Conservation (phyloP, 805 yeast species). For the Ogataea zsoltii region DNA sequence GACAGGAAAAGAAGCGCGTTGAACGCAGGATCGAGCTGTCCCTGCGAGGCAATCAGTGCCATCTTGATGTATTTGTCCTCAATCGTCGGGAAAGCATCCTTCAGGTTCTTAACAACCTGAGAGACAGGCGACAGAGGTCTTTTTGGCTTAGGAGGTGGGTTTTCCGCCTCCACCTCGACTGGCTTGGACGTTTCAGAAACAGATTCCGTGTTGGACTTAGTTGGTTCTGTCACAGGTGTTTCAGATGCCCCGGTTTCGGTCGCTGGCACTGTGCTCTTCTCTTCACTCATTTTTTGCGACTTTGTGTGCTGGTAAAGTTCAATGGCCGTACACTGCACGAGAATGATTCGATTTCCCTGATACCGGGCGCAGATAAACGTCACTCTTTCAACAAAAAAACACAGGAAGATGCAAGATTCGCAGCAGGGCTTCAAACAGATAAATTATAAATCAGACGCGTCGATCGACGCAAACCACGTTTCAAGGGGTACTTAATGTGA, state of each 20-base stretch:
- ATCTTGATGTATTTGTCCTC: slow-evolving; percentile 75
- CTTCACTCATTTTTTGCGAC: slow-evolving; percentile 46
- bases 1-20: slow-evolving; percentile 79
- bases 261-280: slow-evolving; percentile 6
- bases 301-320: not conserved
- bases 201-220: not conserved
- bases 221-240: not conserved
- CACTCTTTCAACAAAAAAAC: not conserved
- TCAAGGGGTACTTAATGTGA: not conserved
- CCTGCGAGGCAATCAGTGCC: slow-evolving; percentile 81
- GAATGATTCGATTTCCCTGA: too few species aligned
- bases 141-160: slow-evolving; percentile 50
- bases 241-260: not conserved
- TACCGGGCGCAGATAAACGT: not conserved
- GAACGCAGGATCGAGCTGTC: slow-evolving; percentile 81
- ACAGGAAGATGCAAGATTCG: not conserved
- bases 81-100: slow-evolving; percentile 82
- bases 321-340: too few species aligned
- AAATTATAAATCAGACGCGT: not conserved
- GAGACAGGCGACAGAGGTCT: slow-evolving; percentile 66
- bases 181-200: slow-evolving; percentile 8
- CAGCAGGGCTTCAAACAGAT: not conserved
- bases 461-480: not conserved
- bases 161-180: not conserved
- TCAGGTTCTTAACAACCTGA: slow-evolving; percentile 56